Conservation (phyloP, 208 protist species). For the Blastocrithidia nonstop region DNA sequence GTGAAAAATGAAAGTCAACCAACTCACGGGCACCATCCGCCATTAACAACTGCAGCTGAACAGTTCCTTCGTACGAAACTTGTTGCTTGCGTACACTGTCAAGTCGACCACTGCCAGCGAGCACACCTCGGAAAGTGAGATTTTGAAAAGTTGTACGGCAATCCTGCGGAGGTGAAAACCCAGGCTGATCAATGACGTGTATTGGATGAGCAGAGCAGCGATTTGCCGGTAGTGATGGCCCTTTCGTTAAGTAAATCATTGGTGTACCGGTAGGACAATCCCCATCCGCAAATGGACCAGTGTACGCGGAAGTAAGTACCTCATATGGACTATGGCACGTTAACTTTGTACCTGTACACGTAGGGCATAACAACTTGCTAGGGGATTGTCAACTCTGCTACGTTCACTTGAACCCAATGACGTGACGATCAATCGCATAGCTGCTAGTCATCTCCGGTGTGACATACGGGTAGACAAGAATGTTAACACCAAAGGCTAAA, state of each 20-base stretch:
- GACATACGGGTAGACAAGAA: constrained; percentile 55
- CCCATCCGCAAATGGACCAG: constrained; percentile 35
- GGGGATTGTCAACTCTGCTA: constrained; percentile 40
- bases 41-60: constrained; percentile 50
- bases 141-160: constrained; percentile 63
- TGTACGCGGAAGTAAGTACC: constrained; percentile 19
- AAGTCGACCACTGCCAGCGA: constrained; percentile 37
- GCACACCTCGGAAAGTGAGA: constrained; percentile 60
- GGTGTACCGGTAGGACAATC: constrained; percentile 29
- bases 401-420: constrained; percentile 65
- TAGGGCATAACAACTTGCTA: constrained; percentile 32
- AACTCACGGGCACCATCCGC: constrained; percentile 21
- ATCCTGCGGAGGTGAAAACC: constrained; percentile 41
- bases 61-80: constrained; percentile 43
- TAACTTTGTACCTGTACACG: constrained; percentile 39
- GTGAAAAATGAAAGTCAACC: constrained; percentile 28
- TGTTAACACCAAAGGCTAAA: constrained; percentile 64
- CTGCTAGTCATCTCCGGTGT: constrained; percentile 28
- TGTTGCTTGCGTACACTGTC: constrained; percentile 14
- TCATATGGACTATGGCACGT: constrained; percentile 19
- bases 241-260: constrained; percentile 51
- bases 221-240: constrained; percentile 20
- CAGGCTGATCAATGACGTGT: constrained; percentile 44
- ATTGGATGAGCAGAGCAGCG: constrained; percentile 20
- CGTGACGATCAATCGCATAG: constrained; percentile 52